phyloP scores from a whole-genome alignment of 192 early-diverging fungal species.

The Cetraspora pellucida region DNA sequence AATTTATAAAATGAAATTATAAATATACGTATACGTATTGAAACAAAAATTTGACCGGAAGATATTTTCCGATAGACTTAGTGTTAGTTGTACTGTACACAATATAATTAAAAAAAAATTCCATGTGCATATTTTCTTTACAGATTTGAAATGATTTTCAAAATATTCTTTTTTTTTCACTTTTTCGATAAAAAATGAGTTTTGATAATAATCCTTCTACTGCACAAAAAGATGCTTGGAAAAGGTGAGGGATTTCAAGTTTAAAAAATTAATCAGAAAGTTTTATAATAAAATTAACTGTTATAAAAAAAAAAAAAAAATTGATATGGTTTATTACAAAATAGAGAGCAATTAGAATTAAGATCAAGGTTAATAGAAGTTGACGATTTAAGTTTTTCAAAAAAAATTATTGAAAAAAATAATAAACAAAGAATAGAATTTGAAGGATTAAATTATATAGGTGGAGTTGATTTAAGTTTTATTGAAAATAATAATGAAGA shows the following conservation, averaged over 20 bases:
- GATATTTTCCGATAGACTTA: no score
- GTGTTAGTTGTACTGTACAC: no score
- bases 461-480: conserved; percentile 81
- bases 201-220: background rate
- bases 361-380: conserved; percentile 26
- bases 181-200: background rate
- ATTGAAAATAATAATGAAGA: conserved; percentile 49
- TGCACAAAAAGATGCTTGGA: conserved; percentile 13
- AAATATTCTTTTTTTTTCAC: no score
- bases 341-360: conserved; percentile 26
- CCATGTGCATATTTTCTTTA: no score
- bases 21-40: no score
- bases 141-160: no score
- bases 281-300: background rate
- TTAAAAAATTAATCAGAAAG: no score
- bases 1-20: no score
- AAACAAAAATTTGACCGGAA: no score
- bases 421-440: background rate
- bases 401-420: background rate
- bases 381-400: conserved; percentile 20
- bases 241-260: background rate
- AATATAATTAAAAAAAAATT: no score
- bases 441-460: conserved; percentile 55
- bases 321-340: background rate
- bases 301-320: no score